Conservation (phyloP, 208 protist genomes). For the Wallacemonas sp. region DNA sequence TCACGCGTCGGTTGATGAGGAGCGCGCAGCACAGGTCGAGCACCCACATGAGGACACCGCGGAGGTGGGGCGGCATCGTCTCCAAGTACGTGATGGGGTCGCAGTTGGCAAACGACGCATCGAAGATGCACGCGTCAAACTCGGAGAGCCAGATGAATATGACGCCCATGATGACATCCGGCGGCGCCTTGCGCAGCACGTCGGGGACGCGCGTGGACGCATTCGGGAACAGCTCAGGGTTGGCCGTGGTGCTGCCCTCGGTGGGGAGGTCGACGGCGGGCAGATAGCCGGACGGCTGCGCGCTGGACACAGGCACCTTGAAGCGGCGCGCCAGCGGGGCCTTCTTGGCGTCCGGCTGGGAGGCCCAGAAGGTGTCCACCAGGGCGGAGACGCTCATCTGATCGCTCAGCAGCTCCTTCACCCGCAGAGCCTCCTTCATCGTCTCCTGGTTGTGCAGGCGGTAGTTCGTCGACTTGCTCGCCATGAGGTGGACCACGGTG, state of each 20-base stretch:
- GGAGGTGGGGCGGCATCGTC: slow-evolving; percentile 62
- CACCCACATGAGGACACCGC: slow-evolving; percentile 72
- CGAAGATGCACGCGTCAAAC: slow-evolving; percentile 69
- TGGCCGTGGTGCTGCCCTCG: slow-evolving; percentile 30
- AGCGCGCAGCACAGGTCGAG: slow-evolving; percentile 75
- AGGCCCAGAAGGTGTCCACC: slow-evolving; percentile 61
- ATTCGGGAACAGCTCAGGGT: slow-evolving; percentile 65
- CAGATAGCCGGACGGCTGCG: slow-evolving; percentile 73
- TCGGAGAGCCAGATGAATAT: slow-evolving; percentile 77
- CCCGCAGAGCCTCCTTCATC: slow-evolving; percentile 61
- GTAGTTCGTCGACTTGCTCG: slow-evolving; percentile 61
- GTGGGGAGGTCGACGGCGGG: slow-evolving; percentile 63
- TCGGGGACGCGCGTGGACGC: slow-evolving; percentile 57
- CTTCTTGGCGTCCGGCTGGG: slow-evolving; percentile 45
- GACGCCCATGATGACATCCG: slow-evolving; percentile 66
- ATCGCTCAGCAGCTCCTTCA: slow-evolving; percentile 56
- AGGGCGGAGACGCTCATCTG: slow-evolving; percentile 56
- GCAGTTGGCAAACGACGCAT: slow-evolving; percentile 55
- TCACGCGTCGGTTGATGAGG: slow-evolving; percentile 57
- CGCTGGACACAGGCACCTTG: slow-evolving; percentile 49
- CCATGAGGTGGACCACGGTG: slow-evolving; percentile 52
- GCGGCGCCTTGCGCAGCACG: slow-evolving; percentile 62
- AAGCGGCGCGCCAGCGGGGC: slow-evolving; percentile 29
- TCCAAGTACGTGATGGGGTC: slow-evolving; percentile 80
- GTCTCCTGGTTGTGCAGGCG: slow-evolving; percentile 60